Percentiles rank a stretch among this genome's conserved stretches.
Conservation (phyloP, 805 yeast species). For the Candida ficus region DNA sequence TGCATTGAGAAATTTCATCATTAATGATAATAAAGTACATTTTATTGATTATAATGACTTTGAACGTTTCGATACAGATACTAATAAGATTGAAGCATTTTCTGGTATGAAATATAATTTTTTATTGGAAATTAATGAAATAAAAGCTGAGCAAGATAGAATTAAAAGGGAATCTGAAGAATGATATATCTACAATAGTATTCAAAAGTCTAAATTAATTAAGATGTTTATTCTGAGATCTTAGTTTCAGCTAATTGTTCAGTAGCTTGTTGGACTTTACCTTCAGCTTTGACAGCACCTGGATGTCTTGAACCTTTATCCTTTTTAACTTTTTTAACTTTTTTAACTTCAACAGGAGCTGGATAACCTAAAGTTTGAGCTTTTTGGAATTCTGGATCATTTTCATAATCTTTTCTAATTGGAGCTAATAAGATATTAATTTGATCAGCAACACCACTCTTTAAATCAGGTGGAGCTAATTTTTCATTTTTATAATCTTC, state of each 20-base stretch:
- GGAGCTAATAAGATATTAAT: conserved; percentile 81
- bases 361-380: conserved; percentile 83
- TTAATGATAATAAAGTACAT: too few species aligned
- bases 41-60: too few species aligned
- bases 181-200: too few species aligned
- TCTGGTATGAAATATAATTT: too few species aligned
- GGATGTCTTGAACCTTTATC: conserved; percentile 90
- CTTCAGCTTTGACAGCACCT: conserved; percentile 40
- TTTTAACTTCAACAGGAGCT: conserved; percentile 54
- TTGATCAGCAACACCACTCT: conserved; percentile 83
- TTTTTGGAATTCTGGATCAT: conserved; percentile 66
- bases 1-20: too few species aligned
- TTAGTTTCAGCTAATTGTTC: conserved; percentile 26
- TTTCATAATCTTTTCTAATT: conserved; percentile 62
- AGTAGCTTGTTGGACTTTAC: conserved; percentile 28
- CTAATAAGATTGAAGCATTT: too few species aligned
- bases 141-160: too few species aligned
- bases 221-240: conserved; percentile 26
- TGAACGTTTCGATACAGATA: too few species aligned
- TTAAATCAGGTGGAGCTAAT: conserved; percentile 90
- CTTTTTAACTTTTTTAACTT: conserved; percentile 72
- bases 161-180: too few species aligned
- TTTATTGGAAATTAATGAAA: too few species aligned
- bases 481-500: conserved; percentile 66
- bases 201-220: too few species aligned